Evolutionary conservation across 345 rosid genomes (phyloP).

Genomic region (Eucalyptus cladocalyx): DNA sequence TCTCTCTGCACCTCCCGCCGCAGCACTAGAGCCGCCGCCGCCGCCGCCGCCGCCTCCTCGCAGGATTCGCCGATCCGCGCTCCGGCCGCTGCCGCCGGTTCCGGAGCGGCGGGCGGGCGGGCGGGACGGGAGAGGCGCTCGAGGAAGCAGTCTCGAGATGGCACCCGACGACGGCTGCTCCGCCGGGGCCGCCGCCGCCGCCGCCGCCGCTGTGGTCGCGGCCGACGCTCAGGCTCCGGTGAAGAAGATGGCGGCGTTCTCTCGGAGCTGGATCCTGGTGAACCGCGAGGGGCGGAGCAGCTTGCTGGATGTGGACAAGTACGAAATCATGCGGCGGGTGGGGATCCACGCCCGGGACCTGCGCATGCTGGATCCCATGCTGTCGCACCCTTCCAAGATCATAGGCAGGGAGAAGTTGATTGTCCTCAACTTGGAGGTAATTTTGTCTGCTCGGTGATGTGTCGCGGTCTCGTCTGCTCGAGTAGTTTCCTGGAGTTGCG

Average conservation of each 20-base stretch:
- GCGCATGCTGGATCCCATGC: conserved; percentile 44
- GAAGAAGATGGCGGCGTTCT: conserved; percentile 28
- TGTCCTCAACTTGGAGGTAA: conserved; percentile 47
- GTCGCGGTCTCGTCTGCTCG: background rate
- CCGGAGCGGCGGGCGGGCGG: background rate
- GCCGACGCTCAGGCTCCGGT: background rate
- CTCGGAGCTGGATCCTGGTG: conserved; percentile 30
- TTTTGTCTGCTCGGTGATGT: background rate
- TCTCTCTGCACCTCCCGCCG: background rate
- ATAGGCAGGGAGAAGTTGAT: conserved; percentile 37
- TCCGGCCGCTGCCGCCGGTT: background rate
- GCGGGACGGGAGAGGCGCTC: background rate
- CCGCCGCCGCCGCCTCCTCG: no score
- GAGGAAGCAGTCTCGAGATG: background rate
- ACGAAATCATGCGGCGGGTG: conserved; percentile 41
- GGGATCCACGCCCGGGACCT: conserved; percentile 49
- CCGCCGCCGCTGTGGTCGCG: background rate
- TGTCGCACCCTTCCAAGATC: conserved; percentile 35
- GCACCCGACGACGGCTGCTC: background rate
- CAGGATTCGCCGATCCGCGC: no score
- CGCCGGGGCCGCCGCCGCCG: no score
- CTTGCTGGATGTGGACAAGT: conserved; percentile 36
- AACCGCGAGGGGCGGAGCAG: conserved; percentile 15
- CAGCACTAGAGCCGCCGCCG: background rate
- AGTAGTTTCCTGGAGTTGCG: background rate